These are phyloP conservation scores for Mucor indicus DNA, from an alignment of 371 early-diverging fungal species.

Conservation along the genomic window DNA sequence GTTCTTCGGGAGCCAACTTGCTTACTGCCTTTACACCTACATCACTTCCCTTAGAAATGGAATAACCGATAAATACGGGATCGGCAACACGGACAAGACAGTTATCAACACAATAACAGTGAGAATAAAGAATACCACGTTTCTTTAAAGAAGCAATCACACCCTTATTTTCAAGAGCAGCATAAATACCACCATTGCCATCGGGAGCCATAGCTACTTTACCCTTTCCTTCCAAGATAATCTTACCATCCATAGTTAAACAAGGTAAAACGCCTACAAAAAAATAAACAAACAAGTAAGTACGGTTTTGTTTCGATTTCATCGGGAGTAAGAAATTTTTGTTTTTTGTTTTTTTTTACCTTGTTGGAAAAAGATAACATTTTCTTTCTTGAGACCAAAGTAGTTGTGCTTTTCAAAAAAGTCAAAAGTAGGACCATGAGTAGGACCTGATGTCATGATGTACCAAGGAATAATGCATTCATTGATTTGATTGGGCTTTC, in stretches of 20 bases:
- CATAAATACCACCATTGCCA: slow-evolving; percentile 81
- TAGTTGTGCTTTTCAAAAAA: slow-evolving; percentile 75
- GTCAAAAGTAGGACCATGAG: slow-evolving; percentile 70
- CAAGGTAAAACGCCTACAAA: slow-evolving; percentile 30
- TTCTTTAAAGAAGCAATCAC: slow-evolving; percentile 57
- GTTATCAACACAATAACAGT: slow-evolving; percentile 96
- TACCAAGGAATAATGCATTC: slow-evolving; percentile 85
- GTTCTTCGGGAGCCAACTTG: slow-evolving; percentile 81
- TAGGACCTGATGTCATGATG: slow-evolving; percentile 95
- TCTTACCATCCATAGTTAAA: slow-evolving; percentile 57
- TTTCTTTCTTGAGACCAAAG: slow-evolving; percentile 78
- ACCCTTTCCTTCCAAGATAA: slow-evolving; percentile 52
- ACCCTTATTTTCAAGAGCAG: slow-evolving; percentile 62
- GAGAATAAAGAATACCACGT: slow-evolving; percentile 67
- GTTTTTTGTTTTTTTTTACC: neutral
- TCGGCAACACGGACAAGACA: slow-evolving; percentile 92
- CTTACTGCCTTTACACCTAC: slow-evolving; percentile 89
- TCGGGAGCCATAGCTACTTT: slow-evolving; percentile 78
- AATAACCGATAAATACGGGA: slow-evolving; percentile 88
- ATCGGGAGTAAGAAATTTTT: too few relatives aligned
- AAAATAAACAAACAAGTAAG: slow-evolving; percentile 9
- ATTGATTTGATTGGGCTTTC: slow-evolving; percentile 20
- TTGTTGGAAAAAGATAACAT: slow-evolving; percentile 83
- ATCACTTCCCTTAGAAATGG: slow-evolving; percentile 62
- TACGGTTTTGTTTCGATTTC: too few relatives aligned